A percentile compares a stretch with the other conserved stretches of the same genome.
phyloP scores from a whole-genome alignment of 495 filamentous ascomycete genomes.

The Jackrogersella multiformis region DNA sequence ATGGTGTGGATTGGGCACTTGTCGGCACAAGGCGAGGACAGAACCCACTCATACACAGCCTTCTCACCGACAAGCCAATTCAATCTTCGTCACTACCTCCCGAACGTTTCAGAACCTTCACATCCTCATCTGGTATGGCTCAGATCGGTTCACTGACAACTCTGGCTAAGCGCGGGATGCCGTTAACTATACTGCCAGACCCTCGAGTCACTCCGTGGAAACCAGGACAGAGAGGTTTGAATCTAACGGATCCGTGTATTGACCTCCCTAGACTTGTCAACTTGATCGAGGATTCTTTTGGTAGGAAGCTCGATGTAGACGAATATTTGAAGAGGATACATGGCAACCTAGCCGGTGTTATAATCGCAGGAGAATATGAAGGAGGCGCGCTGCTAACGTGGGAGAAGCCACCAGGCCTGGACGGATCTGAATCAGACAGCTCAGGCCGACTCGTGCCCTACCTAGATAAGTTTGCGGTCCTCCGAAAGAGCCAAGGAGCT shows the following conservation, averaged over 20 bases:
- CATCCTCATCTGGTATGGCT: conserved; percentile 43
- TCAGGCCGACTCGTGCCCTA: conserved; percentile 81
- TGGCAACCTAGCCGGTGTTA: conserved; percentile 82
- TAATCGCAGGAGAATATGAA: conserved; percentile 96
- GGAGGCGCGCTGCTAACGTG: conserved; percentile 94
- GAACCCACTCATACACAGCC: conserved; percentile 95
- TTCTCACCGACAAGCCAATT: conserved; percentile 92
- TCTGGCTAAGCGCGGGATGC: conserved; percentile 90
- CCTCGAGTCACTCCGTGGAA: conserved; percentile 70
- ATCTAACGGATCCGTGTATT: conserved; percentile 79
- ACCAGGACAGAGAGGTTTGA: conserved; percentile 62
- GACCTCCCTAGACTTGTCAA: conserved; percentile 82
- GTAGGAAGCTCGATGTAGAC: conserved; percentile 79
- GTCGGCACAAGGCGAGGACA: conserved; percentile 74
- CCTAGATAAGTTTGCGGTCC: conserved; percentile 96
- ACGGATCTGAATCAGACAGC: conserved; percentile 61
- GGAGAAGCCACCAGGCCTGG: conserved; percentile 76
- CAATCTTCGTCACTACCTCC: conserved; percentile 89
- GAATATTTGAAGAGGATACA: conserved; percentile 84
- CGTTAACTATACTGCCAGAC: conserved; percentile 82
- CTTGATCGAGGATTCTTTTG: conserved; percentile 95
- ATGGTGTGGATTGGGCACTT: conserved; percentile 52
- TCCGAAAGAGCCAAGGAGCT: conserved; percentile 85
- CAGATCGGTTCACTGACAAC: conserved; percentile 68
- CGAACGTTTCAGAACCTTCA: conserved; percentile 60